These are phyloP conservation scores for Lentinula sp. DNA, from an alignment of 768 basidiomycete species.

Conservation along the genomic window DNA sequence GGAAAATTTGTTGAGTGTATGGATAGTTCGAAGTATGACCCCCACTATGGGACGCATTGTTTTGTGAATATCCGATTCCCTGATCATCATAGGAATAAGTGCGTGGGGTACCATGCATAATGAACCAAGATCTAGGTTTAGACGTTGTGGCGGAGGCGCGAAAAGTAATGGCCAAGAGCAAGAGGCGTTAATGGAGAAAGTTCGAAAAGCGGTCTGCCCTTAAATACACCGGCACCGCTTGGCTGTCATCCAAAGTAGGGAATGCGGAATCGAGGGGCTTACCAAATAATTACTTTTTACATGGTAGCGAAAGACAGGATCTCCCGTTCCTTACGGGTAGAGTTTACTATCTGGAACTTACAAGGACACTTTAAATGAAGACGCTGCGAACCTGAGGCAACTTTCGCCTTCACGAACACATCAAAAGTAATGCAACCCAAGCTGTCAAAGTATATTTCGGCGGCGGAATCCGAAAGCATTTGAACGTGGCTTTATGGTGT, in stretches of 20 bases:
- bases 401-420: neutral
- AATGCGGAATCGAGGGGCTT: constrained; percentile 35
- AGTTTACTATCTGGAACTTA: constrained; percentile 27
- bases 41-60: neutral
- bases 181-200: constrained; percentile 13
- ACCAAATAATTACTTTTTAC: constrained; percentile 30
- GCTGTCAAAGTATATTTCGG: constrained; percentile 4
- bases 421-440: constrained; percentile 1
- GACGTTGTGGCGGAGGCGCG: constrained; percentile 18
- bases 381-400: constrained; percentile 5
- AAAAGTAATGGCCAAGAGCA: constrained; percentile 10
- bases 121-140: constrained; percentile 11
- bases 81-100: constrained; percentile 37
- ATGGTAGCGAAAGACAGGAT: constrained; percentile 37
- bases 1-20: neutral
- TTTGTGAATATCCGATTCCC: constrained; percentile 14
- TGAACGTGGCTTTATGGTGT: neutral
- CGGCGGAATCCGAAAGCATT: neutral
- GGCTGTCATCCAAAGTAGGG: constrained; percentile 35
- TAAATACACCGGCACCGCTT: constrained; percentile 40
- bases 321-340: constrained; percentile 35
- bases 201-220: constrained; percentile 22
- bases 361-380: constrained; percentile 22
- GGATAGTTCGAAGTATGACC: neutral
- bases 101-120: constrained; percentile 35